phyloP scores from a whole-genome alignment of 2,329 filamentous ascomycete species.

The Pestalotiopsis fici region DNA sequence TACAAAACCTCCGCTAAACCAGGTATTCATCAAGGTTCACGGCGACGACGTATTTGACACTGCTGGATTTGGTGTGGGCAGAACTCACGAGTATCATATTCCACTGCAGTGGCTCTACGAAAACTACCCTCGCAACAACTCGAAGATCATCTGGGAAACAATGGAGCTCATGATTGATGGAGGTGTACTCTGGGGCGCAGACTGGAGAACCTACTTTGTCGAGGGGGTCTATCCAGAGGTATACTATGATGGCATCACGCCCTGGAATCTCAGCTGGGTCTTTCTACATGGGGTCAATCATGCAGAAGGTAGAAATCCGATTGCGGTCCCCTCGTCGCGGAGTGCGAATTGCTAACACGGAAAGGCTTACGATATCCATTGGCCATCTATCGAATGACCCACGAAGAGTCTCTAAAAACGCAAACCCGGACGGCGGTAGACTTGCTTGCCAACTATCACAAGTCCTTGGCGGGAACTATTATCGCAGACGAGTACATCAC shows the following conservation, averaged over 20 bases:
- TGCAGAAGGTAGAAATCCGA: constrained; percentile 35
- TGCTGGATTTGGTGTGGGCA: constrained; percentile 32
- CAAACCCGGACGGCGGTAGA: constrained; percentile 37
- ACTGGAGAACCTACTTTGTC: constrained; percentile 35
- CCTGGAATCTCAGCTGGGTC: constrained; percentile 28
- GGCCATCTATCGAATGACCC: constrained; percentile 40
- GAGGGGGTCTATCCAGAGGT: constrained; percentile 30
- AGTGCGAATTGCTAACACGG: not conserved
- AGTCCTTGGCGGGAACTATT: constrained; percentile 40
- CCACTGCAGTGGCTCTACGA: constrained; percentile 41
- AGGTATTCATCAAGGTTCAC: constrained; percentile 21
- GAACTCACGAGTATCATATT: constrained; percentile 40
- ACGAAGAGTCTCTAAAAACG: constrained; percentile 33
- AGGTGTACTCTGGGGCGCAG: constrained; percentile 20
- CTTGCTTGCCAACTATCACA: constrained; percentile 38
- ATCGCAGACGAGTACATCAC: constrained; percentile 41
- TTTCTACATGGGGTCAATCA: constrained; percentile 45
- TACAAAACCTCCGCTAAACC: not conserved
- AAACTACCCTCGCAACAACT: constrained; percentile 31
- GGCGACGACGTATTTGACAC: constrained; percentile 41
- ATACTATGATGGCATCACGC: constrained; percentile 21
- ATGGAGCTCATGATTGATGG: constrained; percentile 39
- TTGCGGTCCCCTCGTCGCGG: too few species aligned
- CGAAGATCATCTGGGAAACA: constrained; percentile 36
- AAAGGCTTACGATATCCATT: constrained; percentile 40